Evolutionary conservation across 768 basidiomycete genomes (phyloP).

Genomic region (Rhodocollybia butyracea): DNA sequence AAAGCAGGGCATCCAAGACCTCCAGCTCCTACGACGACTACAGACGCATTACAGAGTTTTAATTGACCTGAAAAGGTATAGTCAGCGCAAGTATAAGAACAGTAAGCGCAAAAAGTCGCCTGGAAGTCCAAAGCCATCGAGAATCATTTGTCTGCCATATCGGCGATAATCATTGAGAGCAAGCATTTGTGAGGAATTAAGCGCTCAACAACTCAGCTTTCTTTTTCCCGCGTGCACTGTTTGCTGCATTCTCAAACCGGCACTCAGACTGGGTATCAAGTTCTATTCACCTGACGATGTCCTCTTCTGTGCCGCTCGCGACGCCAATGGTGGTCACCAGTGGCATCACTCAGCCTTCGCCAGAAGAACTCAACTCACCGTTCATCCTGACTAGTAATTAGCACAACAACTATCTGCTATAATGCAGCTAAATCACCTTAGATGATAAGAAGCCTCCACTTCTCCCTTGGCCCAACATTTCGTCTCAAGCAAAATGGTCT

Average conservation of each 20-base stretch:
- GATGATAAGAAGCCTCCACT: conserved; percentile 41
- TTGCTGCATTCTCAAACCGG: no score
- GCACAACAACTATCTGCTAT: no score
- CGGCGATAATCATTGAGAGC: conserved; percentile 72
- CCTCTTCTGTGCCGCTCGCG: background rate
- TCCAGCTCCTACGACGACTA: conserved; percentile 91
- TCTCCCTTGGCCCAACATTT: conserved; percentile 80
- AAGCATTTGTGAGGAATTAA: conserved; percentile 13
- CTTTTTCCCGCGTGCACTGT: no score
- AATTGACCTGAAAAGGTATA: conserved; percentile 62
- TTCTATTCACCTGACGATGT: background rate
- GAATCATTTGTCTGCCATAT: conserved; percentile 97
- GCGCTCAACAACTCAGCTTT: no score
- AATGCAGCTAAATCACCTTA: no score
- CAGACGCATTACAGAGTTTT: conserved; percentile 69
- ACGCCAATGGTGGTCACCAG: background rate
- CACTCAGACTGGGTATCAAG: no score
- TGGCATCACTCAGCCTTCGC: background rate
- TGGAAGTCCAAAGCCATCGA: conserved; percentile 82
- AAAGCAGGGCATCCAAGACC: conserved; percentile 95
- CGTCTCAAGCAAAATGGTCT: conserved; percentile 88
- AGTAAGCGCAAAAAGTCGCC: conserved; percentile 41
- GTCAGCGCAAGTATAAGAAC: background rate
- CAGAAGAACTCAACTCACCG: conserved; percentile 6
- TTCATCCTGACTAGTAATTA: conserved; percentile 5